These are phyloP conservation scores for Eucalyptus coolabah DNA, from an alignment of 345 rosid species.

Conservation along the genomic window DNA sequence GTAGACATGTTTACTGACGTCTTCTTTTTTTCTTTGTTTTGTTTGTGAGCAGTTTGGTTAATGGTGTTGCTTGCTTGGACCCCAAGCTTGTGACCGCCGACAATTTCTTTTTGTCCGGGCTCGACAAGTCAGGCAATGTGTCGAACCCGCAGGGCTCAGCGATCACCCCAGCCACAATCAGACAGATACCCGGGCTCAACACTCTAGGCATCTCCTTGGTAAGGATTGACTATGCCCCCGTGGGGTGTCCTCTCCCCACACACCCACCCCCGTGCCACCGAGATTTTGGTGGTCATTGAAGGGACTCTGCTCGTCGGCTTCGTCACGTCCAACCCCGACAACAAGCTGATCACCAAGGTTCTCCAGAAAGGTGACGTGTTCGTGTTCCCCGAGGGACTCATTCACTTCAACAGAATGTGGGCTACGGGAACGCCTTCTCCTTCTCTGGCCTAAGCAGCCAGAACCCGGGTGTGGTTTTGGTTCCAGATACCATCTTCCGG, in stretches of 20 bases:
- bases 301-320: constrained; percentile 8
- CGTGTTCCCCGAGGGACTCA: no score
- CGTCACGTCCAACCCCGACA: constrained; percentile 8
- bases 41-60: not conserved
- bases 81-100: not conserved
- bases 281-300: constrained; percentile 3
- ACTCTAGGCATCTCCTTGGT: constrained; percentile 7
- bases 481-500: no score
- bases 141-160: not conserved
- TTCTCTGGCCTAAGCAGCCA: no score
- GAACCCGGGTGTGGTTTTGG: no score
- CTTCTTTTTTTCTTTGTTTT: no score
- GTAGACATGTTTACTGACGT: not conserved
- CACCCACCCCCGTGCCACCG: constrained; percentile 1
- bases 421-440: no score
- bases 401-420: no score
- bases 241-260: constrained; percentile 1
- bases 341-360: constrained; percentile 5
- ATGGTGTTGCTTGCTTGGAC: not conserved
- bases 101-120: not conserved
- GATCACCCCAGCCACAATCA: not conserved
- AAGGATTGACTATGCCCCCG: not conserved
- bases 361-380: constrained; percentile 7
- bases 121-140: not conserved
- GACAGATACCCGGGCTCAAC: constrained; percentile 5